Evolutionary conservation across 805 yeast genomes (phyloP).

Genomic region (Starmerella stellata): DNA sequence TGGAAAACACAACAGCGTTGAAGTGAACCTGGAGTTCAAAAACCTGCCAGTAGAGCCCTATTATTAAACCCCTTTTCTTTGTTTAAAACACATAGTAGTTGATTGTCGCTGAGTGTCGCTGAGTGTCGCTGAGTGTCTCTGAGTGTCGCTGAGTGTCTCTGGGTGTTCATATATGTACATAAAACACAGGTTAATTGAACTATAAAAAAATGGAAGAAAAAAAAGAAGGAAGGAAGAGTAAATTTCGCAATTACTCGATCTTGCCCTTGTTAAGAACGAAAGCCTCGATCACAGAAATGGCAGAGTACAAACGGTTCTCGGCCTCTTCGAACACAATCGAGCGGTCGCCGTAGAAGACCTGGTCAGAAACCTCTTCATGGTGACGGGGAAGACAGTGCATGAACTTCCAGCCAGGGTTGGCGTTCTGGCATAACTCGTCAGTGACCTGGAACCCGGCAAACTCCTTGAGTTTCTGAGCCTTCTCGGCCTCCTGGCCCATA

Average conservation of each 20-base stretch:
- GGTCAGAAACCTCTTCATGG: slow-evolving; percentile 83
- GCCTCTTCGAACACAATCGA: slow-evolving; percentile 90
- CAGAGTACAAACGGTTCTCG: slow-evolving; percentile 89
- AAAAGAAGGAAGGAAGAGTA: too few relatives aligned
- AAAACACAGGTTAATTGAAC: too few relatives aligned
- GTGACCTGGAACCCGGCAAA: slow-evolving; percentile 79
- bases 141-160: neutral
- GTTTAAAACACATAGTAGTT: too few relatives aligned
- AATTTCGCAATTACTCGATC: slow-evolving; percentile 6
- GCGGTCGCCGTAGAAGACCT: slow-evolving; percentile 65
- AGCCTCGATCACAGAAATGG: slow-evolving; percentile 80
- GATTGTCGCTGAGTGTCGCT: too few relatives aligned
- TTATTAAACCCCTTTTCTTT: too few relatives aligned
- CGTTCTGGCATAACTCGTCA: slow-evolving; percentile 39
- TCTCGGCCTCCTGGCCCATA: slow-evolving; percentile 90
- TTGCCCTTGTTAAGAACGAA: slow-evolving; percentile 69
- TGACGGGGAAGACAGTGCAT: slow-evolving; percentile 98
- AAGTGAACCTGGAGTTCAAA: neutral
- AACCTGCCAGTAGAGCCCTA: neutral
- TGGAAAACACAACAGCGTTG: neutral
- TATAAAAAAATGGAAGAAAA: too few relatives aligned
- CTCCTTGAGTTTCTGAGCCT: slow-evolving; percentile 49
- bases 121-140: too few relatives aligned
- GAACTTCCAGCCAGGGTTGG: slow-evolving; percentile 56
- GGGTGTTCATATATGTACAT: too few relatives aligned